Percentiles rank a stretch among this genome's conserved stretches.
phyloP scores from a whole-genome alignment of 148 eudicot genomes.

The Persicaria tinctoria region DNA sequence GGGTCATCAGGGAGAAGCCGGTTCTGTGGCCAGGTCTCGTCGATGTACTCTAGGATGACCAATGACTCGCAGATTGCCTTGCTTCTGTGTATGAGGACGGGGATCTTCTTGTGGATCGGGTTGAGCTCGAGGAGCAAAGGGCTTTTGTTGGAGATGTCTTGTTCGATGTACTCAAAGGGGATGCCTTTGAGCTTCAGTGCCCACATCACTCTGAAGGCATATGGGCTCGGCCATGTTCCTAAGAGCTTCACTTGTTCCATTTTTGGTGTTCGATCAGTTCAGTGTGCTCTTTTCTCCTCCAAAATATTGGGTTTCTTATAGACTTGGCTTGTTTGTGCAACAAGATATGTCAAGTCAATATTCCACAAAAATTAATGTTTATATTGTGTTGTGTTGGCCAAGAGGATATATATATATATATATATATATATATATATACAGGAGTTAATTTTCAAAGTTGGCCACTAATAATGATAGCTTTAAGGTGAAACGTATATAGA shows the following conservation, averaged over 20 bases:
- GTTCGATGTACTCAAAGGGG: conserved; percentile 15
- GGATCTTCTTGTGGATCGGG: conserved; percentile 20
- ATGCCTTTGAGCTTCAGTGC: conserved; percentile 26
- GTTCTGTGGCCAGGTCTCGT: conserved; percentile 26
- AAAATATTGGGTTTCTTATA: neutral
- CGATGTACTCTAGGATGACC: conserved; percentile 22
- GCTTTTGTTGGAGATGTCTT: conserved; percentile 22
- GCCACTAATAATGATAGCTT: neutral
- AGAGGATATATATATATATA: neutral
- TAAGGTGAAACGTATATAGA: neutral
- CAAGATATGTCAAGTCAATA: neutral
- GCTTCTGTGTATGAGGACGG: conserved; percentile 19
- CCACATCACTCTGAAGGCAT: conserved; percentile 14
- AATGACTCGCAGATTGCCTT: conserved; percentile 23
- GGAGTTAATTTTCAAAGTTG: neutral
- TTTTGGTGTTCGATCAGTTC: neutral
- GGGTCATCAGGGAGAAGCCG: conserved; percentile 23
- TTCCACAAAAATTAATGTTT: neutral
- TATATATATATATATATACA: neutral
- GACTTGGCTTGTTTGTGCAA: neutral
- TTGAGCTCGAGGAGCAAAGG: conserved; percentile 15
- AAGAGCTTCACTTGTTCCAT: conserved; percentile 16
- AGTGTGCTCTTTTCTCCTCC: neutral
- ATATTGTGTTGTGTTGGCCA: neutral
- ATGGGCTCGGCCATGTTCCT: conserved; percentile 25